A percentile compares a stretch with the other conserved stretches of the same genome.
These are phyloP conservation scores for Ophiocordyceps unilateralis DNA, from an alignment of 2,329 filamentous ascomycete genomes.

Conservation along the genomic window DNA sequence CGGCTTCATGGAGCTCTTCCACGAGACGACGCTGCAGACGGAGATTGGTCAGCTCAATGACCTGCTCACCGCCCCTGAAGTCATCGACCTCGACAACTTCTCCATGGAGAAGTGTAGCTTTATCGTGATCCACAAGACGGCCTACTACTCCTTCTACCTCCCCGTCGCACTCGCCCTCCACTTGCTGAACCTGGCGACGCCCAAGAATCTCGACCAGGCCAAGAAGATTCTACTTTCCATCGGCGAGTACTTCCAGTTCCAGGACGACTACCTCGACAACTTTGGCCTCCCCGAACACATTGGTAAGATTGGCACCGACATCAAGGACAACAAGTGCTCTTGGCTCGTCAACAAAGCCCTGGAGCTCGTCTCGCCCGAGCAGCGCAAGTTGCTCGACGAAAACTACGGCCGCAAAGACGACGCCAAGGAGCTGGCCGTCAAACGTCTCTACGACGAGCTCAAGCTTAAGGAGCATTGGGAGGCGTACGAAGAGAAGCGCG, in stretches of 20 bases:
- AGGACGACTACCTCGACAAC: slow-evolving; percentile 98
- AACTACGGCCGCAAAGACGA: slow-evolving; percentile 91
- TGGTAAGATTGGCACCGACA: slow-evolving; percentile 97
- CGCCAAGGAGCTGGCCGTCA: slow-evolving; percentile 66
- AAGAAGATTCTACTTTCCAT: slow-evolving; percentile 90
- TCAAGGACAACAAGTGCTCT: slow-evolving; percentile 98
- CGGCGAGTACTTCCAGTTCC: slow-evolving; percentile 97
- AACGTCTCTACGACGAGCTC: slow-evolving; percentile 76
- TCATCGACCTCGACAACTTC: slow-evolving; percentile 92
- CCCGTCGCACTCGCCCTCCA: slow-evolving; percentile 82
- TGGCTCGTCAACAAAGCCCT: slow-evolving; percentile 96
- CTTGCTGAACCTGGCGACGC: slow-evolving; percentile 69
- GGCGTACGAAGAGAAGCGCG: slow-evolving; percentile 77
- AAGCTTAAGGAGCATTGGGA: slow-evolving; percentile 69
- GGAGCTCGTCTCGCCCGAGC: slow-evolving; percentile 60
- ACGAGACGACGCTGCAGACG: slow-evolving; percentile 84
- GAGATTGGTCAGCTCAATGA: slow-evolving; percentile 92
- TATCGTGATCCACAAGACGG: slow-evolving; percentile 99
- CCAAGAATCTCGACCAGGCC: slow-evolving; percentile 75
- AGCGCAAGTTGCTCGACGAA: slow-evolving; percentile 72
- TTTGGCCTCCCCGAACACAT: slow-evolving; percentile 85
- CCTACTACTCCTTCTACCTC: slow-evolving; percentile 98
- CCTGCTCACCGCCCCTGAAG: slow-evolving; percentile 87
- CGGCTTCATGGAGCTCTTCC: slow-evolving; percentile 89
- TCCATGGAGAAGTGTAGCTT: slow-evolving; percentile 89